phyloP scores from a whole-genome alignment of 1,284 basidiomycete genomes.

The Singerocomus inundabilis region DNA sequence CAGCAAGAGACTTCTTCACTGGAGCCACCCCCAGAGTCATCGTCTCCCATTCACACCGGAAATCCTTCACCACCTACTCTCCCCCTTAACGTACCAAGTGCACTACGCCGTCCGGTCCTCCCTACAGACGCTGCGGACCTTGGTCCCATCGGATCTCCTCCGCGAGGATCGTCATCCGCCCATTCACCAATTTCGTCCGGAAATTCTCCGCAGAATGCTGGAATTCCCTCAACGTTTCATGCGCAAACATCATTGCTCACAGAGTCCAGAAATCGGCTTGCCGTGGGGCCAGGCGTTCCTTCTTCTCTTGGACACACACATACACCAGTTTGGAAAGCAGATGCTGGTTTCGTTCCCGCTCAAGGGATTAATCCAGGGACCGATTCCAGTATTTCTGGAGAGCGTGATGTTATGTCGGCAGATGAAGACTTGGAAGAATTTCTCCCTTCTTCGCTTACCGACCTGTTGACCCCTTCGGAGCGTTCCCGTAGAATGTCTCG shows the following conservation, averaged over 20 bases:
- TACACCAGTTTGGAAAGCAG: constrained; percentile 29
- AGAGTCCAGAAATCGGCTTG: constrained; percentile 36
- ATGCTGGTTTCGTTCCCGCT: constrained; percentile 25
- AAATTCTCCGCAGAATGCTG: constrained; percentile 68
- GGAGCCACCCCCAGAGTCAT: constrained; percentile 5
- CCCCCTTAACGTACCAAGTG: constrained; percentile 52
- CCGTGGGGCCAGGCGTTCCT: constrained; percentile 36
- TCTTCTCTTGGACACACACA: constrained; percentile 47
- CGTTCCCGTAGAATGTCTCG: constrained; percentile 74
- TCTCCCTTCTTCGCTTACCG: constrained; percentile 82
- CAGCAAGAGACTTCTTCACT: not conserved
- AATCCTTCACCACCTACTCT: constrained; percentile 40
- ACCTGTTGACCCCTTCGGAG: constrained; percentile 85
- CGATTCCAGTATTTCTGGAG: constrained; percentile 23
- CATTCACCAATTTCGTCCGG: constrained; percentile 61
- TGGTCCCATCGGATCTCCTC: constrained; percentile 76
- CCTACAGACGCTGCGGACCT: constrained; percentile 49
- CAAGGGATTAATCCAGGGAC: constrained; percentile 15
- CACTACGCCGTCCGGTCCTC: constrained; percentile 37
- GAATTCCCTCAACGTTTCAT: constrained; percentile 37
- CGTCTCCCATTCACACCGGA: constrained; percentile 16
- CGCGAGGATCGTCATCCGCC: constrained; percentile 46
- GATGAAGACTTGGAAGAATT: constrained; percentile 86
- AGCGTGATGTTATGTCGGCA: constrained; percentile 49
- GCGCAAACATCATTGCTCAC: constrained; percentile 33